Conservation (phyloP, 441 rosid genomes). For the Erodium moschatum region DNA sequence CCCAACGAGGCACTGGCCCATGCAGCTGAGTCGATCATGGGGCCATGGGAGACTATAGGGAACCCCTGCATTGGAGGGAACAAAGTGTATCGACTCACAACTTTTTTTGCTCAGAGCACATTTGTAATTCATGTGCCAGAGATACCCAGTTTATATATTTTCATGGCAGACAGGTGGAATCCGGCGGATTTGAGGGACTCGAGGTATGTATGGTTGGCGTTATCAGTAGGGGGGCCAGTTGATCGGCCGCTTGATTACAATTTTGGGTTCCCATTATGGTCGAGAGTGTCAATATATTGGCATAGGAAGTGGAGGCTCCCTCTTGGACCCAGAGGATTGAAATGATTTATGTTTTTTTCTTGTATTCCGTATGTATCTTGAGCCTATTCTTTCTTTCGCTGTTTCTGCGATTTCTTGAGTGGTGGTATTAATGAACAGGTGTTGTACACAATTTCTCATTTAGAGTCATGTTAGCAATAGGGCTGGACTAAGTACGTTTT, state of each 20-base stretch:
- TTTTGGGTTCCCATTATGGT: slow-evolving; percentile 79
- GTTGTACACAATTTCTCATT: no score
- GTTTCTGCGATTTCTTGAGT: background rate
- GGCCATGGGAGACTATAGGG: slow-evolving; percentile 88
- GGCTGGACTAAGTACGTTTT: background rate
- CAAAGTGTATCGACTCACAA: slow-evolving; percentile 51
- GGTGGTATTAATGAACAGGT: no score
- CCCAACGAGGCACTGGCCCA: slow-evolving; percentile 84
- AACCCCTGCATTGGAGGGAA: slow-evolving; percentile 81
- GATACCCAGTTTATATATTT: slow-evolving; percentile 54
- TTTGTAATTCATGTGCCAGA: slow-evolving; percentile 61
- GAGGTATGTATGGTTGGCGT: slow-evolving; percentile 75
- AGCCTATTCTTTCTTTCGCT: slow-evolving; percentile 18
- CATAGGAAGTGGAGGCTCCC: slow-evolving; percentile 83
- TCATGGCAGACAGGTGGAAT: slow-evolving; percentile 95
- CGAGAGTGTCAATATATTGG: slow-evolving; percentile 82
- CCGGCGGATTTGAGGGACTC: slow-evolving; percentile 79
- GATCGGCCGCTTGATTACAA: slow-evolving; percentile 62
- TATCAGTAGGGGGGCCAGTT: slow-evolving; percentile 67
- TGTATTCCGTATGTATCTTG: slow-evolving; percentile 18
- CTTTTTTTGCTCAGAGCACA: slow-evolving; percentile 81
- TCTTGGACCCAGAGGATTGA: slow-evolving; percentile 25
- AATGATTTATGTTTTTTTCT: slow-evolving; percentile 16
- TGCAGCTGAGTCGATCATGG: slow-evolving; percentile 78
- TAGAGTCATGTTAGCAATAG: background rate